phyloP scores from a whole-genome alignment of 2,329 filamentous ascomycete genomes.

The Sporothrix luriei region DNA sequence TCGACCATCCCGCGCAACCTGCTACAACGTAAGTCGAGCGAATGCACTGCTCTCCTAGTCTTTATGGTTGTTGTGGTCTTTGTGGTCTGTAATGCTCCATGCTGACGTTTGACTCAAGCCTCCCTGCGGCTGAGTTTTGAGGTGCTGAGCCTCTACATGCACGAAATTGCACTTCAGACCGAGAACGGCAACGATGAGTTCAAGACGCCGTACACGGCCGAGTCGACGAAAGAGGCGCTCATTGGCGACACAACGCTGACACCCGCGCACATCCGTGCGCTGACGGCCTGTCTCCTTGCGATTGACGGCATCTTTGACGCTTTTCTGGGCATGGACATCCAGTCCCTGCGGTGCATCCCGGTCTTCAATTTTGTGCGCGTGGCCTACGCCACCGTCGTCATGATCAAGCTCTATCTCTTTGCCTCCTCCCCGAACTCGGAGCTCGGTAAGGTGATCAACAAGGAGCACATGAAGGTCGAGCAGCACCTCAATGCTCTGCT shows the following conservation, averaged over 20 bases:
- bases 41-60: conserved; percentile 40
- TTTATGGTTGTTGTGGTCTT: background rate
- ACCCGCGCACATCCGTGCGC: conserved; percentile 65
- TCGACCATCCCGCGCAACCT: conserved; percentile 56
- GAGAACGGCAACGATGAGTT: conserved; percentile 60
- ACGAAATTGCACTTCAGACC: conserved; percentile 72
- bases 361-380: conserved; percentile 72
- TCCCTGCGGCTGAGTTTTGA: conserved; percentile 65
- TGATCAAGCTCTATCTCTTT: conserved; percentile 71
- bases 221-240: conserved; percentile 49
- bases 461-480: conserved; percentile 65
- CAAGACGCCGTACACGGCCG: conserved; percentile 51
- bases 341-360: conserved; percentile 64
- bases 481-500: conserved; percentile 71
- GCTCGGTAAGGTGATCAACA: conserved; percentile 69
- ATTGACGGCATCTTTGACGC: conserved; percentile 68
- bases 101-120: conserved; percentile 46
- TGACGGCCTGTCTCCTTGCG: conserved; percentile 67
- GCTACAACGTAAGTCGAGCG: conserved; percentile 57
- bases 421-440: conserved; percentile 65
- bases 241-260: conserved; percentile 48
- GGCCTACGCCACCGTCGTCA: conserved; percentile 69
- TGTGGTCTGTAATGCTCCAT: too few species aligned
- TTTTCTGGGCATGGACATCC: conserved; percentile 63
- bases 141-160: conserved; percentile 70